Evolutionary conservation across 306 rosid genomes (phyloP).

Genomic region (Quercus bicolor): DNA sequence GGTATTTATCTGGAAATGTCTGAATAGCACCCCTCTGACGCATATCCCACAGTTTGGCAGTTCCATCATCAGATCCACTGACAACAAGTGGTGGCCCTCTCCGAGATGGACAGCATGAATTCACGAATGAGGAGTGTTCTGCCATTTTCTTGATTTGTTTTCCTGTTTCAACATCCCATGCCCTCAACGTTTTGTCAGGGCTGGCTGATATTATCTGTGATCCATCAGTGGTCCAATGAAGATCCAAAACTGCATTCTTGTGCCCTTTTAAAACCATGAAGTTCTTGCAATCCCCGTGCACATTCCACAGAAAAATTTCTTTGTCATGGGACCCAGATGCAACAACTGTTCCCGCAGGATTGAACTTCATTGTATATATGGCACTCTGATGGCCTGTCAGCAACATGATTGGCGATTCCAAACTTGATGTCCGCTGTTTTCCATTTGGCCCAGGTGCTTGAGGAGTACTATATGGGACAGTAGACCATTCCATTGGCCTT

Average conservation of each 20-base stretch:
- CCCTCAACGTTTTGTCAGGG: constrained; percentile 76
- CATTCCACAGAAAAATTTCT: constrained; percentile 91
- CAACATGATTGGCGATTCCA: constrained; percentile 90
- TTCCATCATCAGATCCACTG: constrained; percentile 95
- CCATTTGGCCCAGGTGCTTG: constrained; percentile 65
- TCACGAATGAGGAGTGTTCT: constrained; percentile 86
- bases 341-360: constrained; percentile 73
- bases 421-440: constrained; percentile 72
- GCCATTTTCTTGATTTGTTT: constrained; percentile 92
- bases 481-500: constrained; percentile 88
- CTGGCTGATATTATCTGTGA: constrained; percentile 82
- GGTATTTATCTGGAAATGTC: constrained; percentile 92
- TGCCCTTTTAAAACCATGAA: constrained; percentile 89
- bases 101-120: constrained; percentile 89
- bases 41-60: constrained; percentile 97
- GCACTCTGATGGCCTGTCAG: constrained; percentile 87
- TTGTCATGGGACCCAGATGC: constrained; percentile 96
- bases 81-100: constrained; percentile 91
- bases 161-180: constrained; percentile 96
- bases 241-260: constrained; percentile 93
- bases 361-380: constrained; percentile 85
- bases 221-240: constrained; percentile 95
- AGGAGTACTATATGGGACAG: constrained; percentile 60
- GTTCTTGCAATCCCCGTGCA: constrained; percentile 88
- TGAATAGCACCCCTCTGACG: constrained; percentile 95